These are phyloP conservation scores for Suhomyces maxii DNA, from an alignment of 1,139 yeast genomes.

Conservation along the genomic window DNA sequence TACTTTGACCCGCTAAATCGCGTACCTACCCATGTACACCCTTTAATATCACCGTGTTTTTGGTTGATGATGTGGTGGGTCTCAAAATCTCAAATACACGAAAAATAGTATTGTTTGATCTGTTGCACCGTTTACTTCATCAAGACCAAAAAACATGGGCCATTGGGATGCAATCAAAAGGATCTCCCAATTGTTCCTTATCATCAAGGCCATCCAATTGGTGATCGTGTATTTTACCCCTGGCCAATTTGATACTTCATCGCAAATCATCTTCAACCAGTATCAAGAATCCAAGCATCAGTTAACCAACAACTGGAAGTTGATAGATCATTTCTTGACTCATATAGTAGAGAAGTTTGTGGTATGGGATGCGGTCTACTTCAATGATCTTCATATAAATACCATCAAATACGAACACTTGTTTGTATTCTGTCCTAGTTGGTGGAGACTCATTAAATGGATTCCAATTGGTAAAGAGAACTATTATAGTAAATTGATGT, in stretches of 20 bases:
- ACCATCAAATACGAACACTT: constrained; percentile 75
- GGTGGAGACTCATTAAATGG: constrained; percentile 57
- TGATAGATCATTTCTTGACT: constrained; percentile 6
- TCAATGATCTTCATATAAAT: constrained; percentile 54
- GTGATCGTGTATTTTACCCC: constrained; percentile 36
- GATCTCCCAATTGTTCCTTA: constrained; percentile 22
- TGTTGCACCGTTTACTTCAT: background rate
- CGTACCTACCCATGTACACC: too few species aligned
- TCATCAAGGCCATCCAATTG: constrained; percentile 31
- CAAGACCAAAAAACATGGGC: background rate
- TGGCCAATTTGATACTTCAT: constrained; percentile 41
- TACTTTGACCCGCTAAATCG: too few species aligned
- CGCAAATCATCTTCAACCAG: constrained; percentile 25
- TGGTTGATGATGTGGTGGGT: too few species aligned
- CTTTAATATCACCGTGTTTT: too few species aligned
- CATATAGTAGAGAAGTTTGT: constrained; percentile 50
- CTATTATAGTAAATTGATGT: constrained; percentile 45
- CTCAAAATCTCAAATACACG: too few species aligned
- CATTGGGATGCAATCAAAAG: constrained; percentile 2
- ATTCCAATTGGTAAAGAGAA: constrained; percentile 21
- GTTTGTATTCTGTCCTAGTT: constrained; percentile 81
- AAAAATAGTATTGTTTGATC: too few species aligned
- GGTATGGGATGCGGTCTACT: constrained; percentile 88
- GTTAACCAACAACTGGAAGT: constrained; percentile 2
- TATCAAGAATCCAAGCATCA: constrained; percentile 9